Evolutionary conservation across 1,139 yeast genomes (phyloP), one percentile per base, ranked within the genome.

Genomic region (Candida buenavistaensis): DNA sequence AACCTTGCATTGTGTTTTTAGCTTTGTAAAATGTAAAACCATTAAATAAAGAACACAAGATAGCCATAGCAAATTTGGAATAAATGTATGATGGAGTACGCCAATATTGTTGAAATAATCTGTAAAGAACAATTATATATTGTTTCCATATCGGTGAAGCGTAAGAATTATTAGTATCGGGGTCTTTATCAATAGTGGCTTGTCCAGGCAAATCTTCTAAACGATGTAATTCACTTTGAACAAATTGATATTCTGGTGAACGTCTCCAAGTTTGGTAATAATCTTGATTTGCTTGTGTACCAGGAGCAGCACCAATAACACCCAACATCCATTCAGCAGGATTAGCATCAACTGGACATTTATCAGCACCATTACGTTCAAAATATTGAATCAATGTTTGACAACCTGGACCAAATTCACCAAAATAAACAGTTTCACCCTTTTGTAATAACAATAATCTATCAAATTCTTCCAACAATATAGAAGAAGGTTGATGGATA

Each of bases 371-470:
- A 40, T 78, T 62, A 44, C 67, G 64, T 53, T 78, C 84, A 46
- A 81, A 80, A 50, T 81, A 81, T 26, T 59, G 51, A 36, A 75
- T 59, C 51, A 80, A 57, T 5, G 75, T 65, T 10, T 51, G 35
- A 39, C 83, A 78, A 46, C 68, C 66, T 35, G 59, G 55, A 41
- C 85, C 85, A 50, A 79, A 76, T 43, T 78, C 82, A 41, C 85
- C 85, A 53, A 78, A 79, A 55, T 80, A 80, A 24, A 80, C 85
- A 43, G 83, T 79, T 55, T 72, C 64, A 42, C 85, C 71, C 42
- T 52, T 57, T 45, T 61, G 68, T 45, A 65, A 56, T 38, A 64
- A 63, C 39, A 64, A 55, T 33, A 64, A 50, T 27, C 67, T 53
- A 41, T 62, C 68, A 38, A 62, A 62, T 37, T 59, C 66, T 38